Percentiles rank a stretch among this genome's conserved stretches.
Evolutionary conservation across 495 filamentous ascomycete species (phyloP).

Genomic region (Penicillium mononematosum): DNA sequence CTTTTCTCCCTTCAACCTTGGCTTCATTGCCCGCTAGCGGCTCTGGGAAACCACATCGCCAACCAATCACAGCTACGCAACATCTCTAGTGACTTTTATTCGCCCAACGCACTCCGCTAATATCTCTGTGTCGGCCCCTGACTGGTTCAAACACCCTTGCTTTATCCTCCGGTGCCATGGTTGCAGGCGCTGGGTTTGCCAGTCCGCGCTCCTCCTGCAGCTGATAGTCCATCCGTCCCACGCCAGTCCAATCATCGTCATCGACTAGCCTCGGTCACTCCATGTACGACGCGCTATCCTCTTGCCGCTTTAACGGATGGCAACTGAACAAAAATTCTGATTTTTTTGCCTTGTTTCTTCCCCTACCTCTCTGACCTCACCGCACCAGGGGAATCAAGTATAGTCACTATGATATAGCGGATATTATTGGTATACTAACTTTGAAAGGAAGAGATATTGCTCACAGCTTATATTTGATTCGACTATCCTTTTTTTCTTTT

Average conservation of each 20-base stretch:
- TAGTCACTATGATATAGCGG: neutral
- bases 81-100: slow-evolving; percentile 4
- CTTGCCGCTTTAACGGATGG: slow-evolving; percentile 43
- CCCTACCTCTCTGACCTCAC: slow-evolving; percentile 19
- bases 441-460: neutral
- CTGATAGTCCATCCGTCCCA: slow-evolving; percentile 27
- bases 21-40: slow-evolving; percentile 28
- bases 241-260: slow-evolving; percentile 34
- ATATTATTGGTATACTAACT: slow-evolving; percentile 1
- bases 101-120: slow-evolving; percentile 17
- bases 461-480: neutral
- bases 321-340: slow-evolving; percentile 46
- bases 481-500: neutral
- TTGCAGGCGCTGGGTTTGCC: slow-evolving; percentile 32
- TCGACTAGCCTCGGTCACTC: slow-evolving; percentile 28
- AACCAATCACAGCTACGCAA: slow-evolving; percentile 14
- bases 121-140: slow-evolving; percentile 14
- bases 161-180: slow-evolving; percentile 34
- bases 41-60: slow-evolving; percentile 15
- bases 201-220: slow-evolving; percentile 37
- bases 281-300: slow-evolving; percentile 35
- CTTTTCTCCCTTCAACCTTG: slow-evolving; percentile 34
- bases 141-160: slow-evolving; percentile 35
- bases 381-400: neutral
- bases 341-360: slow-evolving; percentile 26